Evolutionary conservation across 352 stramenopile genomes (phyloP), one percentile per base, ranked within the genome.

Genomic region (Pythium folliculosum): DNA sequence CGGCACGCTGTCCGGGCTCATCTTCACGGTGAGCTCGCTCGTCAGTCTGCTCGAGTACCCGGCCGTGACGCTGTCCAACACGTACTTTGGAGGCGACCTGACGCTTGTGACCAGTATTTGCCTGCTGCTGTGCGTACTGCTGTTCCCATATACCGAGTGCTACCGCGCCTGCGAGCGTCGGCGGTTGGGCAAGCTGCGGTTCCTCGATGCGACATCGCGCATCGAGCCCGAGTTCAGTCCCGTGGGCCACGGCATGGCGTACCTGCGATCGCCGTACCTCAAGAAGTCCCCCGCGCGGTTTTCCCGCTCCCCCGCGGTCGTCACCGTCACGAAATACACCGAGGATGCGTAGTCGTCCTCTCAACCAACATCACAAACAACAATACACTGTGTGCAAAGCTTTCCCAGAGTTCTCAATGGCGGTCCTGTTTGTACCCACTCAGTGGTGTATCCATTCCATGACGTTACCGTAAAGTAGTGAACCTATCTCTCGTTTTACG

Each of bases 31-130:
- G 37, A 78, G 82, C 56, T 91, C 86, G 2, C 25, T 94, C 47
- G 77, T 92, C 43, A 89, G 84, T 62, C 70, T 96, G 16, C 71
- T 82, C 1, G 86, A 96, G 63, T 94, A 94, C 65, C 86, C 86
- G 3, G 85, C 85, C 13, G 81, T 96, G 47, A 89, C 77, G 53
- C 21, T 86, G 30, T 88, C 86, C n/a, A 94, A 92, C 44, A 55
- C 52, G 37, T 74, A 84, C 51, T 84, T 87, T 48, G 64, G 55
- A 27, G 86, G 86, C 14, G 77, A 91, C 61, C 75, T 94, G 30
- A 87, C 74, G 1, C 49, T 73, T 40, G 55, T 92, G 2, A 88
- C 86, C 51, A 75, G 63, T 19, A 40, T 78, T 14, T 91, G 80
- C 43, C 62, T 94, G n/a, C 27, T 83, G 32, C 65, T 81, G 16